Base-by-base conservation (phyloP, 768 basidiomycete genomes). In the Termitomyces sp. region DNA sequence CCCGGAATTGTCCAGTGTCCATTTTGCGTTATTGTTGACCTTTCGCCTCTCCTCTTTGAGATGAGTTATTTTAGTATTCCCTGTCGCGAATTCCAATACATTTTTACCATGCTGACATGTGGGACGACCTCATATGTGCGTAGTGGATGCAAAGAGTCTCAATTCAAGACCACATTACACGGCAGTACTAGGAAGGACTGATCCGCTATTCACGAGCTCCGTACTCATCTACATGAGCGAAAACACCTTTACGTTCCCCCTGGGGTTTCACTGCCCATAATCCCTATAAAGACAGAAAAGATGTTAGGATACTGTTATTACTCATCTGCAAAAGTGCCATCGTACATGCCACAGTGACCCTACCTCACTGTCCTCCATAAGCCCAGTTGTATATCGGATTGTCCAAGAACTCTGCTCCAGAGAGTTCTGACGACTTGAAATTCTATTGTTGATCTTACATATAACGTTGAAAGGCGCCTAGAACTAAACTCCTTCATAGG, bases 211-310 rank as follows among this genome's bases (percentile, higher is more conserved):
- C n/a, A 9, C 45, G 54, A 55, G 52, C 52, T 17, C 41, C 43
- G 16, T 53, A 53, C 41, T 53, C 41, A n/a, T 54, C 52, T 4
- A 54, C 52, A 32, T 54, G 42, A 34, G 52, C 52, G 3, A 43
- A 54, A 21, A 44, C 16, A 32, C 52, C 52, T 27, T 54, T 28
- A 17, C 52, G 52, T 2, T 54, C 16, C 16, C 45, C 45, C 17
- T 6, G 19, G 2, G 32, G 52, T 43, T 12, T 30, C 10, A 21
- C 16, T 44, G 41, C 23, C 50, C 50, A 52, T 5, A 40, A 17
- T 52, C 50, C 39, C 50, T 52, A 14, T 1, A 28, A 28, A 28
- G 3, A 40, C 5, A 5, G 17, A 40, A 17, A 25, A 40, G n/a
- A 41, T 37, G 39, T n/a, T 5, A 4, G n/a, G n/a, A n/a, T n/a